A percentile compares a stretch with the other conserved stretches of the same genome.
These are phyloP conservation scores for Nepenthes gracilis DNA, from an alignment of 148 eudicot genomes.

Conservation along the genomic window DNA sequence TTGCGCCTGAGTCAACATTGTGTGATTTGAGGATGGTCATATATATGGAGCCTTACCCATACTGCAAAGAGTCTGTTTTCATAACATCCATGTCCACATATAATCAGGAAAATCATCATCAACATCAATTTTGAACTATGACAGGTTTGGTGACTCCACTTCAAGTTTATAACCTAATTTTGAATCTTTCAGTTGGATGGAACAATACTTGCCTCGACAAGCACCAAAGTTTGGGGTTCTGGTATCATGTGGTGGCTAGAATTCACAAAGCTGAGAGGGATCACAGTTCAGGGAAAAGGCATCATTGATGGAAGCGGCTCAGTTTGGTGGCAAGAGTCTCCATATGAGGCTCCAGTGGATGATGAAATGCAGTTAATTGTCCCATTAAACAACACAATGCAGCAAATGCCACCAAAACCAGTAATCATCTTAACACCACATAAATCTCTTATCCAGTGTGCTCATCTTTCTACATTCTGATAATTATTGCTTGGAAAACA, in stretches of 20 bases:
- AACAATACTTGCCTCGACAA: conserved; percentile 69
- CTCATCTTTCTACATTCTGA: conserved; percentile 2
- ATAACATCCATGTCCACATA: no score
- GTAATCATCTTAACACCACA: conserved; percentile 33
- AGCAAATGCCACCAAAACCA: conserved; percentile 23
- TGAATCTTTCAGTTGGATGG: conserved; percentile 36
- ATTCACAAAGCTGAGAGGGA: conserved; percentile 71
- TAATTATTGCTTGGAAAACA: conserved; percentile 6
- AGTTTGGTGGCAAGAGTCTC: conserved; percentile 75
- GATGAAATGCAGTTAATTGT: conserved; percentile 36
- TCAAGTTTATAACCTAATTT: not conserved
- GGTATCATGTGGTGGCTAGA: conserved; percentile 68
- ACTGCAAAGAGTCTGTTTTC: no score
- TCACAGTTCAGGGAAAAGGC: conserved; percentile 62
- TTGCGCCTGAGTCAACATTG: no score
- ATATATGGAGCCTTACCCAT: no score
- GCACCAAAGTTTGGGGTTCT: conserved; percentile 47
- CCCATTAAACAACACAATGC: conserved; percentile 44
- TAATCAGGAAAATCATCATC: no score
- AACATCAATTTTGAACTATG: no score
- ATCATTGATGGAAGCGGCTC: conserved; percentile 84
- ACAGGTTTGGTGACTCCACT: no score
- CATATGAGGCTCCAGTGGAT: conserved; percentile 37
- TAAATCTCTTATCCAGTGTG: conserved; percentile 1
- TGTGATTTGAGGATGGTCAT: no score